Percentiles rank a stretch among this genome's conserved stretches.
phyloP scores from a whole-genome alignment of 2,329 filamentous ascomycete species.

The Diaporthe citri region DNA sequence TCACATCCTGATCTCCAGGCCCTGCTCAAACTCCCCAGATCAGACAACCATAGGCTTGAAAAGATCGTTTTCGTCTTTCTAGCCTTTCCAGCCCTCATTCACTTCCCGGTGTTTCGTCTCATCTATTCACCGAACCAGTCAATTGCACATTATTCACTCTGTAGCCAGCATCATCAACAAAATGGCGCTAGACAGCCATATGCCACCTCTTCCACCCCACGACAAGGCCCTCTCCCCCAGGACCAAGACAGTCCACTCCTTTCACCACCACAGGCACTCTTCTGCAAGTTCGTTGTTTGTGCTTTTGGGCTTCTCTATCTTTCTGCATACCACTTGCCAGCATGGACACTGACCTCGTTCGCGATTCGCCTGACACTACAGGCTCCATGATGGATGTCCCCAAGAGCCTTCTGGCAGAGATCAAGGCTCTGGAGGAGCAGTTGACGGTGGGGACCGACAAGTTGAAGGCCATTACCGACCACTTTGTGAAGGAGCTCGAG shows the following conservation, averaged over 20 bases:
- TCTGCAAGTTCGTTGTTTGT: conserved; percentile 16
- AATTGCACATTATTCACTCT: not conserved
- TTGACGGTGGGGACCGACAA: conserved; percentile 84
- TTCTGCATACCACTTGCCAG: not conserved
- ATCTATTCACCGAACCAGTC: not conserved
- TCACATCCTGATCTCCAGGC: not conserved
- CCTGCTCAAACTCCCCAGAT: not conserved
- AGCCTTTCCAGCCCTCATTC: not conserved
- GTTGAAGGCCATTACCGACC: conserved; percentile 90
- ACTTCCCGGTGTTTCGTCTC: not conserved
- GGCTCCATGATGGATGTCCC: conserved; percentile 94
- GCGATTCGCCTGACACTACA: conserved; percentile 51
- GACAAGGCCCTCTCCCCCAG: conserved; percentile 38
- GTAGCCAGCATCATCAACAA: not conserved
- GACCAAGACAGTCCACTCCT: conserved; percentile 34
- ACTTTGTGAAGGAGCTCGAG: conserved; percentile 88
- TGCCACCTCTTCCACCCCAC: conserved; percentile 28
- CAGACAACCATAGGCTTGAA: not conserved
- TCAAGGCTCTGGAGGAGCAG: conserved; percentile 84
- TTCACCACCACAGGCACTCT: conserved; percentile 36
- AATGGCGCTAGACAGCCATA: conserved; percentile 36
- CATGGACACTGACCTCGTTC: conserved; percentile 15
- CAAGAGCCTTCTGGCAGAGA: conserved; percentile 83
- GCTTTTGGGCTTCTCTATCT: not conserved
- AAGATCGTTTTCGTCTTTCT: not conserved